A percentile compares a stretch with the other conserved stretches of the same genome.
phyloP scores from a whole-genome alignment of 441 rosid genomes.

The Pelargonium fulgidum region DNA sequence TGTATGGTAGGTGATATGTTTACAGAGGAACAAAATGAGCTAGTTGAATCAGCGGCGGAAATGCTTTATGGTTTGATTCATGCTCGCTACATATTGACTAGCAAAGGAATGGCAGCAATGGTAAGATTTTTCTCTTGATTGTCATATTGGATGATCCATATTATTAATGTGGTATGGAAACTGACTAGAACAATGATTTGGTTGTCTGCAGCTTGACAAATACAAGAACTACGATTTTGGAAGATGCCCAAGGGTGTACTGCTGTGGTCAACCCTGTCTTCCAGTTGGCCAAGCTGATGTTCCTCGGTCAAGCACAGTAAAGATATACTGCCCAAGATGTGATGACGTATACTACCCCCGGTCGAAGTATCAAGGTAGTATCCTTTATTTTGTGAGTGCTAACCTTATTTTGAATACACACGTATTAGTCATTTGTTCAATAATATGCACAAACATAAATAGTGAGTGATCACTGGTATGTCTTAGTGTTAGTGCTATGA shows the following conservation, averaged over 20 bases:
- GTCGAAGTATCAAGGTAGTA: slow-evolving; percentile 98
- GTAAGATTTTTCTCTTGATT: slow-evolving; percentile 29
- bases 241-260: slow-evolving; percentile 93
- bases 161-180: neutral
- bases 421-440: neutral
- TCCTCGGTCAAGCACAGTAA: slow-evolving; percentile 90
- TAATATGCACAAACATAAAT: neutral
- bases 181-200: neutral
- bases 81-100: slow-evolving; percentile 77
- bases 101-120: slow-evolving; percentile 96
- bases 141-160: neutral
- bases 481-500: too few relatives aligned
- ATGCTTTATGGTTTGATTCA: slow-evolving; percentile 93
- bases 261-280: slow-evolving; percentile 95
- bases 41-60: slow-evolving; percentile 95
- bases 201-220: slow-evolving; percentile 58
- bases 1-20: slow-evolving; percentile 66
- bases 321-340: slow-evolving; percentile 90
- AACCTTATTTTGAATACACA: neutral
- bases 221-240: slow-evolving; percentile 94
- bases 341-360: slow-evolving; percentile 93
- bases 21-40: slow-evolving; percentile 91
- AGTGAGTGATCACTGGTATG: neutral
- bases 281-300: slow-evolving; percentile 97
- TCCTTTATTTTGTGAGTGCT: slow-evolving; percentile 37